phyloP scores from a whole-genome alignment of 345 rosid genomes.

The Eucalyptus urophylla region DNA sequence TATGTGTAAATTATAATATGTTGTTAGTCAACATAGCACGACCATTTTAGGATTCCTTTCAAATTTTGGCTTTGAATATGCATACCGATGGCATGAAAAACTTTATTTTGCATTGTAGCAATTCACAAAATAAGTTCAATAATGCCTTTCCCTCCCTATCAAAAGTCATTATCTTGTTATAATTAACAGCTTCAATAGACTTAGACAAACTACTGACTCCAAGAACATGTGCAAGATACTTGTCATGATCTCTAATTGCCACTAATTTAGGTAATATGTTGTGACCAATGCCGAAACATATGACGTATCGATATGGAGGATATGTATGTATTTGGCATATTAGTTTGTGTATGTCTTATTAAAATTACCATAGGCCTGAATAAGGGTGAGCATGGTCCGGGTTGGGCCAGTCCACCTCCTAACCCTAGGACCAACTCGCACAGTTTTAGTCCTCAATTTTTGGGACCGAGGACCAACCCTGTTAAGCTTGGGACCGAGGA shows the following conservation, averaged over 20 bases:
- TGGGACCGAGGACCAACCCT: too few species aligned
- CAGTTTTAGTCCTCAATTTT: too few species aligned
- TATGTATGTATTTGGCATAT: not conserved
- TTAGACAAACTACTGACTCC: not conserved
- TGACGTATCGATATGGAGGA: not conserved
- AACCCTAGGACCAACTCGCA: too few species aligned
- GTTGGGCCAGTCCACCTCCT: too few species aligned
- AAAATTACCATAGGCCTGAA: slow-evolving; percentile 40
- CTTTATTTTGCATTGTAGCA: not conserved
- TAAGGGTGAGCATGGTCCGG: too few species aligned
- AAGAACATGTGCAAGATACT: not conserved
- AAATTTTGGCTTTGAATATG: not conserved
- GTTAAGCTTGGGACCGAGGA: too few species aligned
- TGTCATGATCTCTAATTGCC: too few species aligned
- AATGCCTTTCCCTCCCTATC: not conserved
- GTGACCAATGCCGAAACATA: not conserved
- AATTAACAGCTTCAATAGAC: not conserved
- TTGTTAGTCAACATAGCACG: not conserved
- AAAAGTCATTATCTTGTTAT: not conserved
- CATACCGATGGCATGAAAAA: not conserved
- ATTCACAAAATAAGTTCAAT: not conserved
- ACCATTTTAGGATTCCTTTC: not conserved
- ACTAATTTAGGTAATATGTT: not conserved
- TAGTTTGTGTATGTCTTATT: not conserved
- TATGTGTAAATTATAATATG: not conserved